Evolutionary conservation across 192 early-diverging fungal species (phyloP), one percentile per base, ranked within the genome.

Genomic region (Ramicandelaber brevisporus): DNA sequence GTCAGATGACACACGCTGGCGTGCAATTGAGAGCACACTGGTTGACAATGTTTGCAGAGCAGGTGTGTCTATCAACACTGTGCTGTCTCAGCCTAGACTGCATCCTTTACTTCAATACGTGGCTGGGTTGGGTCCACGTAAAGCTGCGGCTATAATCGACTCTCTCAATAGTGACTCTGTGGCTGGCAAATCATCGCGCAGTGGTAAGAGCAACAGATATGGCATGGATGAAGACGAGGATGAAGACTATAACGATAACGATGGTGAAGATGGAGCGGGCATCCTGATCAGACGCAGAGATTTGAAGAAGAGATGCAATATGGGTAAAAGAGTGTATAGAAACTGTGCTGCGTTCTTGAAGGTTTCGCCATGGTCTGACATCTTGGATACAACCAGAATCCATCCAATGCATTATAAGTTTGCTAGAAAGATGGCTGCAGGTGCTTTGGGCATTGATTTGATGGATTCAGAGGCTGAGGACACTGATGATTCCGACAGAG

Each of bases 351-450:
- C 75, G 31, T 98, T 92, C 53, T 46, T 98, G 29, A 71, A 78
- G 20, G 73, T 98, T 24, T 68, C 66, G 9, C 60, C 60, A 26
- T 36, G 53, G 4, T 53, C 53, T n/a, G 88, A 93, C 43, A 58
- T 82, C 17, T 54, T 98, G 19, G 92, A 98, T 50, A 73, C 78
- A 31, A 98, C 86, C 17, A 67, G 86, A 21, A 79, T 98, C 27
- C 92, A 95, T 45, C 83, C 82, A 4, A 73, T 89, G 48, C 79
- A 95, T 44, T 98, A 98, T 40, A 74, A 77, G 18, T 50, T 95
- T 21, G 88, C 88, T 1, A 65, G 88, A 17, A 87, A 98, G 53
- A 95, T 95, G 86, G 86, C 80, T 7, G 69, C 78, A 3, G 88
- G 90, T 43, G 86, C 88, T 0, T 50, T 95, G 26, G 92, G 92